Evolutionary conservation across 805 yeast genomes (phyloP), one percentile per base, ranked within the genome.

Genomic region (Scheffersomyces spartinae): DNA sequence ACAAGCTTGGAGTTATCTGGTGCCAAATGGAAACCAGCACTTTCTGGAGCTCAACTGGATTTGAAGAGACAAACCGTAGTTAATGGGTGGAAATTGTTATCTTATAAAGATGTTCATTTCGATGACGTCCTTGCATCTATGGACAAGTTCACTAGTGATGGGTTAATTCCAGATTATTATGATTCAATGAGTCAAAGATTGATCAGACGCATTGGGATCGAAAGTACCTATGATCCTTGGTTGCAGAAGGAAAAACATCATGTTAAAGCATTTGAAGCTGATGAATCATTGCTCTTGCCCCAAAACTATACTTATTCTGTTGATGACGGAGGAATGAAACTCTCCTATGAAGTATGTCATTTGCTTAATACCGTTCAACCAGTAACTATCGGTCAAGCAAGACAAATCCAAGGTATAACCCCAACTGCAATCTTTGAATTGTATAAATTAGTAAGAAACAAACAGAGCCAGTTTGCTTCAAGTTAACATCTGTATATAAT

Each of bases 371-470:
- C 65, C 7, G 73, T 83, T 9, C 77, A 81, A 33, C 98, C 98
- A 0, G 71, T 71, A 27, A 91, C 96, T 0, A 71, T 91, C 23
- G 97, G 97, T 0, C 97, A 91, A 47, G 97, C 97, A 0, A 67
- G 94, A 45, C 64, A 97, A 38, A 79, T 88, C 8, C 94, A 91
- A 42, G 97, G 98, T 1, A 74, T 91, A 2, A 88, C 97, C 0
- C 95, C 97, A 0, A 88, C 95, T 0, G 91, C 95, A 0, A 60
- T 83, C 10, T 79, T 84, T 35, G 93, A 82, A 43, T 60, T 86
- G 24, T 81, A 75, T 43, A 61, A 74, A 33, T 46, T 78, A 28
- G 64, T 64, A 5, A 55, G 48, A 28, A 45, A 51, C 12, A 44
- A 35, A 10, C 60, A 54, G 31, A 27, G 18, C 4, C 40, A 39